Base-by-base conservation (phyloP, 2,329 filamentous ascomycete genomes). In the Fusarium praegraminearum region DNA sequence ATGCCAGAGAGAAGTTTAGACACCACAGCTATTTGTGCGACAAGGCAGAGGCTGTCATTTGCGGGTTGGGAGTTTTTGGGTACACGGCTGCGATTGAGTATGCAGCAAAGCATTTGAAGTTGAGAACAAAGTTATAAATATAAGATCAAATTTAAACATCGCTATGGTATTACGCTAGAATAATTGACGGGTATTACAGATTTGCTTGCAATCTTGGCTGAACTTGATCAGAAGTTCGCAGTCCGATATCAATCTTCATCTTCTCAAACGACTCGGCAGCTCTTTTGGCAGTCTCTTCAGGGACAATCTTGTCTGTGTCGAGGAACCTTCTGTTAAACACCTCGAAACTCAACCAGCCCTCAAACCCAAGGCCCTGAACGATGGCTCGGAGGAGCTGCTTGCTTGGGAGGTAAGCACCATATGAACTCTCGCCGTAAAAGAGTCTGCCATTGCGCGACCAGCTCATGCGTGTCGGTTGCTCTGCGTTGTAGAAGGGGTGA, bases 401-500 rank as follows among this genome's bases (percentile, higher is more conserved):
- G 9, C 91, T 84, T 0, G 92, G 92, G 2, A 94, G 80, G 74
- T 93, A 93, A 0, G 86, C 91, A 0, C 90, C 90, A 4, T 83
- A 78, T 4, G 88, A 83, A 46, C 83, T 79, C 76, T 93, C 90
- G 22, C 80, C 79, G 50, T 82, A 82, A 45, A 82, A 82, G 2
- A 94, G 5, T 20, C 92, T 83, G 67, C 90, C 92, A 76, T 94
- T 94, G 20, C 92, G 74, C 1, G 78, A 92, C 92, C 92, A 95
- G 74, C 86, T 92, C 92, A 95, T 94, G 5, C 91, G 83, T 1
- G 75, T 10, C 0, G 80, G 80, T 68, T 81, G 79, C 30, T 74
- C 75, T 1, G 68, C 40, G 62, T 77, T 68, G 61, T 81, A 78
- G 38, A 80, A 80, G 4, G 73, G 64, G 46, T 82, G 80, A 0